phyloP scores from a whole-genome alignment of 345 rosid species.

The Gossypium australe region DNA sequence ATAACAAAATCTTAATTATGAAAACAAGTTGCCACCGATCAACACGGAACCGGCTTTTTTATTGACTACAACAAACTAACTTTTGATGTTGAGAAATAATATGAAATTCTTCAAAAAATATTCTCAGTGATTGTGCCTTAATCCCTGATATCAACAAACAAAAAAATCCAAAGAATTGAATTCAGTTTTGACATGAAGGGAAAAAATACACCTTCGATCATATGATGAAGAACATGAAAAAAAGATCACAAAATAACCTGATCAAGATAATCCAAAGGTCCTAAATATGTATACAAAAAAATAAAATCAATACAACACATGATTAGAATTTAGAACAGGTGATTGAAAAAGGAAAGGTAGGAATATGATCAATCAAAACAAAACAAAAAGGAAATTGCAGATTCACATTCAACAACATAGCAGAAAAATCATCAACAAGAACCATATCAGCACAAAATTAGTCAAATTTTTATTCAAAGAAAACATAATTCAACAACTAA shows the following conservation, averaged over 20 bases:
- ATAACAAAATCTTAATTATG: neutral
- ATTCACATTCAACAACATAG: neutral
- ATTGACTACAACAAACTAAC: constrained; percentile 7
- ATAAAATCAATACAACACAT: constrained; percentile 14
- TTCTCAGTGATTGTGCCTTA: constrained; percentile 14
- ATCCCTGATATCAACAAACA: constrained; percentile 15
- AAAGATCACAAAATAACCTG: constrained; percentile 34
- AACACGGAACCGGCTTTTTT: neutral
- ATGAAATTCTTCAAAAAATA: neutral
- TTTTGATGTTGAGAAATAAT: neutral
- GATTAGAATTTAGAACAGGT: neutral
- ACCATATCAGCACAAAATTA: neutral
- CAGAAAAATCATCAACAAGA: neutral
- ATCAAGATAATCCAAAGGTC: constrained; percentile 25
- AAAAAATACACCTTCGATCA: constrained; percentile 14
- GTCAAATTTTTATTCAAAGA: neutral
- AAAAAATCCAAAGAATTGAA: constrained; percentile 4
- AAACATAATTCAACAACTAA: constrained; percentile 2
- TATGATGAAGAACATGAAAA: neutral
- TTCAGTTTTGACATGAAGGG: constrained; percentile 11
- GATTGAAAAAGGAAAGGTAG: neutral
- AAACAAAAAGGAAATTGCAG: neutral
- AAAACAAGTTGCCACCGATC: neutral
- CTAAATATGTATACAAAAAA: constrained; percentile 1
- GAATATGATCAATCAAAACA: constrained; percentile 9